Percentiles rank a stretch among this genome's conserved stretches.
phyloP scores from a whole-genome alignment of 768 basidiomycete species.

The Tulasnella sp. region DNA sequence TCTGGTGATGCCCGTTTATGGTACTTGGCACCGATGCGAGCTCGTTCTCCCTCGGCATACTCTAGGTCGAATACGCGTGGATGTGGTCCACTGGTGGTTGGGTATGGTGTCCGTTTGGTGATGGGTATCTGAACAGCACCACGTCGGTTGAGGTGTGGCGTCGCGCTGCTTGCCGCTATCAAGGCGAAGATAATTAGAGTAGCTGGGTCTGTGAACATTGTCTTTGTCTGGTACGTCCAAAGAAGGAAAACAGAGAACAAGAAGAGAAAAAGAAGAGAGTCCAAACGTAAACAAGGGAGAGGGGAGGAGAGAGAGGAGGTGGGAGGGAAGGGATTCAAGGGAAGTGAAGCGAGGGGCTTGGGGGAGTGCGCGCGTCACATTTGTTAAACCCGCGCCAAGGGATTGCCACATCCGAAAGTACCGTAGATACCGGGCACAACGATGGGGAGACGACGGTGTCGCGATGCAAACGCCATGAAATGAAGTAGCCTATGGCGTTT shows the following conservation, averaged over 20 bases:
- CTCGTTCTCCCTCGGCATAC: neutral
- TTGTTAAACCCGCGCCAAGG: neutral
- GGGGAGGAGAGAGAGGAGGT: neutral
- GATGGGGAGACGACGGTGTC: no score
- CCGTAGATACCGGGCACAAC: neutral
- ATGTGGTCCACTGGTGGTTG: neutral
- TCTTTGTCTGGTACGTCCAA: no score
- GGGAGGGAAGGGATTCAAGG: no score
- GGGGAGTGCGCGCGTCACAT: neutral
- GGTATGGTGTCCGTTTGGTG: neutral
- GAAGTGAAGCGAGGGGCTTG: neutral
- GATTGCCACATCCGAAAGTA: neutral
- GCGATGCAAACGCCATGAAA: no score
- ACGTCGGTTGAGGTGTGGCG: neutral
- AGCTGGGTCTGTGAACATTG: neutral
- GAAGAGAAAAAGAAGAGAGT: neutral
- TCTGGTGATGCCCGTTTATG: neutral
- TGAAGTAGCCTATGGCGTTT: no score
- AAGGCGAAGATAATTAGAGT: neutral
- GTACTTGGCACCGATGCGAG: neutral
- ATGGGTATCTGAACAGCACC: neutral
- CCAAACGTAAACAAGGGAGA: neutral
- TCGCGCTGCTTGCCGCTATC: neutral
- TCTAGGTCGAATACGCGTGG: neutral
- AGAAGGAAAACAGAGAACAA: neutral